Base-by-base conservation (phyloP, 1,284 basidiomycete species). In the Phellopilus nigrolimitatus region DNA sequence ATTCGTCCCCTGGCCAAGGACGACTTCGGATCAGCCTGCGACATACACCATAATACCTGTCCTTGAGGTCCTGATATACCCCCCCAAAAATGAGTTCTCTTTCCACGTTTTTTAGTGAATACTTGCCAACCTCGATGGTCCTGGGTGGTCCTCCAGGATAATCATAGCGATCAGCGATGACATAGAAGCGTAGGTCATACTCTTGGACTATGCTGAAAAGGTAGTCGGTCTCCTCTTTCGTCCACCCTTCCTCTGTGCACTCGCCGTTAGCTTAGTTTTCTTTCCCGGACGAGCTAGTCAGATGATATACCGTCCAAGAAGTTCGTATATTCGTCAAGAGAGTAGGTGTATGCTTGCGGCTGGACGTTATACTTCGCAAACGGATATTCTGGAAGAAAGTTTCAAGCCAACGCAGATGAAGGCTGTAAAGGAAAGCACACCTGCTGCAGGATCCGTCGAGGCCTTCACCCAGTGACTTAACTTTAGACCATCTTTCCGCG, bases 221-320 rank as follows among this genome's bases (percentile, higher is more conserved):
- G 63, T 98, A 94, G 63, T 93, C 88, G 0, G 97, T 98, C 71
- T 99, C 95, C 61, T 95, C 91, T 59, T 88, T 88, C 0, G 91
- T 82, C 97, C 97, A 99, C 53, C 88, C 84, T 13, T 74, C 73
- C 64, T 98, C 94, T 84, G 25, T 4, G 13, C 40, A n/a, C 30
- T 25, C 6, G 38, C 4, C 28, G 19, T n/a, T 17, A 47, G 33
- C 10, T 31, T 15, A 33, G 27, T 33, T 37, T n/a, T 27, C 27
- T 19, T 44, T 27, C 28, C 36, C 2, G 47, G 12, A 47, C n/a
- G 24, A 24, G 28, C 15, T 15, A 19, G 15, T 6, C 5, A n/a
- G 13, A 49, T 73, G 10, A 36, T 25, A 13, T 41, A 87, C 89
- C 88, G 69, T 88, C 78, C 2, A 98, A 72, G 57, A 87, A 77